These are phyloP conservation scores for Gypsophila paniculata DNA, from an alignment of 179 eudicot species.

Conservation along the genomic window DNA sequence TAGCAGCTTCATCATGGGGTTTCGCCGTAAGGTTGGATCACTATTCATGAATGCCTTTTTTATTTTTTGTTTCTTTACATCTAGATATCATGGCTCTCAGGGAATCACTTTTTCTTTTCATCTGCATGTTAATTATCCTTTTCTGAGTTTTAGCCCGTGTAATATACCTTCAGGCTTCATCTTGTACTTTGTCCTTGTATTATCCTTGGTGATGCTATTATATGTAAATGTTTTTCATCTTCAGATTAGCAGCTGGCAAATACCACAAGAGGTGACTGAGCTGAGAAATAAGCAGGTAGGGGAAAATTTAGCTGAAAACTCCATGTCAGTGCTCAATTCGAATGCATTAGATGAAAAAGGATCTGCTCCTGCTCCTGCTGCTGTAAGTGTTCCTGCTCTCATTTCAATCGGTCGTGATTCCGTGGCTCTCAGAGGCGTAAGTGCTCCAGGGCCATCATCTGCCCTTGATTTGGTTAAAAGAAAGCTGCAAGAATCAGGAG, in stretches of 20 bases:
- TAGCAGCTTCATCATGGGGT: background rate
- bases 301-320: constrained; percentile 50
- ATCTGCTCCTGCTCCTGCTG: constrained; percentile 48
- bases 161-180: background rate
- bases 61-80: background rate
- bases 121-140: constrained; percentile 9
- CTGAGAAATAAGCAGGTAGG: constrained; percentile 64
- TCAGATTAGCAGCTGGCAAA: constrained; percentile 97
- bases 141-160: background rate
- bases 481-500: constrained; percentile 93
- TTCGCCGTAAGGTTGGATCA: background rate
- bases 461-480: constrained; percentile 89
- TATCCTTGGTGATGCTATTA: constrained; percentile 4
- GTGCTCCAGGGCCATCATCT: constrained; percentile 61
- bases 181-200: constrained; percentile 4
- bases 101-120: background rate
- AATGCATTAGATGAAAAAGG: constrained; percentile 49
- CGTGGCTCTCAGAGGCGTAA: constrained; percentile 50
- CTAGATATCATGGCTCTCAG: background rate
- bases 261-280: constrained; percentile 76
- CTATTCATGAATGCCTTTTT: background rate
- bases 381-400: constrained; percentile 85
- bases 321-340: constrained; percentile 42
- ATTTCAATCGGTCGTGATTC: constrained; percentile 92
- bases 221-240: constrained; percentile 18